Conservation (phyloP, 257 asterid genomes). For the Avicennia marina region DNA sequence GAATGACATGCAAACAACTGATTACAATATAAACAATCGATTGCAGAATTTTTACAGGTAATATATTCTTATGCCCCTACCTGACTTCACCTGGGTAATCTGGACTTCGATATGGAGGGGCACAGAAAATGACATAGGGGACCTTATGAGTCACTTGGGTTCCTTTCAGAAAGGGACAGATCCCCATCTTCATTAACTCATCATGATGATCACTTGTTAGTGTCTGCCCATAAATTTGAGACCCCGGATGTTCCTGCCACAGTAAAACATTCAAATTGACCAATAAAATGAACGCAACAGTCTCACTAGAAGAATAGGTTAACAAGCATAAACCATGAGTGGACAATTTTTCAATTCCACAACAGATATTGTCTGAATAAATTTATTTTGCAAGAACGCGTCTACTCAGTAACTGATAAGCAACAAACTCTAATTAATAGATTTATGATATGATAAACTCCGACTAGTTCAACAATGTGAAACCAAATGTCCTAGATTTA, state of each 20-base stretch:
- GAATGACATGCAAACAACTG: neutral
- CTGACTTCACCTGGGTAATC: slow-evolving; percentile 90
- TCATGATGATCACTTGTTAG: slow-evolving; percentile 75
- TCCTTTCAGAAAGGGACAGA: slow-evolving; percentile 64
- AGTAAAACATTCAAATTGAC: slow-evolving; percentile 15
- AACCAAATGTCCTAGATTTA: slow-evolving; percentile 6
- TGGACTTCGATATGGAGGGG: slow-evolving; percentile 66
- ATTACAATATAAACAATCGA: neutral
- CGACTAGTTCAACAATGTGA: slow-evolving; percentile 3
- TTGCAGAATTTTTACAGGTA: neutral
- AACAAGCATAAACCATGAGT: neutral
- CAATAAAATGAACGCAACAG: neutral
- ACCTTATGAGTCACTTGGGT: slow-evolving; percentile 42
- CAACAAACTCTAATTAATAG: neutral
- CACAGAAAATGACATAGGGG: slow-evolving; percentile 88
- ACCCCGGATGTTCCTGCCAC: slow-evolving; percentile 68
- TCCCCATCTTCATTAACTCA: slow-evolving; percentile 68
- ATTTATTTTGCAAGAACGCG: neutral
- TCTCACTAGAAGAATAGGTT: neutral
- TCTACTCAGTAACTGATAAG: neutral
- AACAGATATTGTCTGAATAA: neutral
- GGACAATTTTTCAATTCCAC: neutral
- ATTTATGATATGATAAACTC: neutral
- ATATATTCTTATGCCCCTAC: slow-evolving; percentile 27
- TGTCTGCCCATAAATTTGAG: slow-evolving; percentile 83